Conservation (phyloP, 495 filamentous ascomycete species). For the Parmelia sp. region DNA sequence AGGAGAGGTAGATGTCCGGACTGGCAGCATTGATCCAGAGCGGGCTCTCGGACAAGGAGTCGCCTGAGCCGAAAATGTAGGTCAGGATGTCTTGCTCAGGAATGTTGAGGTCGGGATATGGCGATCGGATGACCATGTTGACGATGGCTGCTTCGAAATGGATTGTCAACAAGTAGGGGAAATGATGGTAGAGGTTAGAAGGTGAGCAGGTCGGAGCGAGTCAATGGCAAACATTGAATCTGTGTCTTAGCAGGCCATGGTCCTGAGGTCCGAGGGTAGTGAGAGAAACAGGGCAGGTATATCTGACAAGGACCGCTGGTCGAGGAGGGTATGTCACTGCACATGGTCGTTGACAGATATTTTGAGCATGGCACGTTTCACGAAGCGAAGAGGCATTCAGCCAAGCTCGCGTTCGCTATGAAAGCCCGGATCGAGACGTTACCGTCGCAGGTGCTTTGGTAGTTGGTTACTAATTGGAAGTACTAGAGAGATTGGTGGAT, state of each 20-base stretch:
- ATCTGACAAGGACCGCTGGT: not conserved
- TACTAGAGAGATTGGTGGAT: too few relatives aligned
- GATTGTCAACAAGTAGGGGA: not conserved
- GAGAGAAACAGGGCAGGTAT: not conserved
- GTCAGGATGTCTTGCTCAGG: conserved; percentile 62
- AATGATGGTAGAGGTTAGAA: too few relatives aligned
- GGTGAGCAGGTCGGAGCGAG: not conserved
- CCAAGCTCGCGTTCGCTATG: not conserved
- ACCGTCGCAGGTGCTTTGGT: not conserved
- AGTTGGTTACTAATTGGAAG: not conserved
- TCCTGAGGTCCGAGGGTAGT: too few relatives aligned
- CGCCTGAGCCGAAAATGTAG: conserved; percentile 71
- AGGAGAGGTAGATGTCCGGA: conserved; percentile 64
- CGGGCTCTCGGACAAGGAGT: conserved; percentile 63
- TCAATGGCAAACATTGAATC: not conserved
- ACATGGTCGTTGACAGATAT: not conserved
- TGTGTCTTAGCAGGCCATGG: not conserved
- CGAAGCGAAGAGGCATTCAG: not conserved
- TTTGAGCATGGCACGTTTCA: not conserved
- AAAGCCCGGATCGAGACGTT: not conserved
- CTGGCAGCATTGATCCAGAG: conserved; percentile 75
- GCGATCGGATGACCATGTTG: conserved; percentile 24
- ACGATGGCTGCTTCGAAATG: not conserved
- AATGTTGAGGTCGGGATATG: conserved; percentile 52
- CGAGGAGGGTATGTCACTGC: not conserved